Conservation (phyloP, 179 eudicot genomes). For the Corrigiola litoralis region DNA sequence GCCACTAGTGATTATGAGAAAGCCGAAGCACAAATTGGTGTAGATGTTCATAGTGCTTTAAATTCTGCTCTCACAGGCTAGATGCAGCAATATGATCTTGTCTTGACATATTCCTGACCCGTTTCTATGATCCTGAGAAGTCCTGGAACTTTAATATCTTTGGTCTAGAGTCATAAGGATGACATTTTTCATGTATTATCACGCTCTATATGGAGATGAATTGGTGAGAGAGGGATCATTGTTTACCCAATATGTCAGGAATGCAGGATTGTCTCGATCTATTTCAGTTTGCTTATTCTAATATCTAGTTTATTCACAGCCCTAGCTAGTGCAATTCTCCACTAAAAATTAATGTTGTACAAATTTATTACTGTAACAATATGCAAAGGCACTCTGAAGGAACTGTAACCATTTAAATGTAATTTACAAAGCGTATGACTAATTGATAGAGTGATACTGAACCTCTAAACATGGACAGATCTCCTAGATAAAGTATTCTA, state of each 20-base stretch:
- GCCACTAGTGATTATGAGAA: slow-evolving; percentile 60
- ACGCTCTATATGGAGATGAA: slow-evolving; percentile 6
- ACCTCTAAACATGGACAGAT: no score
- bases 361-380: no score
- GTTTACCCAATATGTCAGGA: background rate
- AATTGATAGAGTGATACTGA: no score
- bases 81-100: background rate
- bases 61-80: slow-evolving; percentile 56
- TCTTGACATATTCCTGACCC: background rate
- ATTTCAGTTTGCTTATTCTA: no score
- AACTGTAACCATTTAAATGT: no score
- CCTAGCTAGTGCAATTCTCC: no score
- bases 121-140: background rate
- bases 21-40: slow-evolving; percentile 79
- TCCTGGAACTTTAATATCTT: background rate
- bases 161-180: background rate
- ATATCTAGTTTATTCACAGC: no score
- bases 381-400: no score
- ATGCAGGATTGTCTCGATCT: background rate
- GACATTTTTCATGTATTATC: background rate
- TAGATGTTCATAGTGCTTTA: slow-evolving; percentile 68
- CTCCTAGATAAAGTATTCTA: no score
- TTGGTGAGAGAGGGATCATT: background rate
- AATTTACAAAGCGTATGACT: no score
- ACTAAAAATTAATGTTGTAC: no score